Conservation (phyloP, 2,329 filamentous ascomycete species). For the Phoma herbarum region DNA sequence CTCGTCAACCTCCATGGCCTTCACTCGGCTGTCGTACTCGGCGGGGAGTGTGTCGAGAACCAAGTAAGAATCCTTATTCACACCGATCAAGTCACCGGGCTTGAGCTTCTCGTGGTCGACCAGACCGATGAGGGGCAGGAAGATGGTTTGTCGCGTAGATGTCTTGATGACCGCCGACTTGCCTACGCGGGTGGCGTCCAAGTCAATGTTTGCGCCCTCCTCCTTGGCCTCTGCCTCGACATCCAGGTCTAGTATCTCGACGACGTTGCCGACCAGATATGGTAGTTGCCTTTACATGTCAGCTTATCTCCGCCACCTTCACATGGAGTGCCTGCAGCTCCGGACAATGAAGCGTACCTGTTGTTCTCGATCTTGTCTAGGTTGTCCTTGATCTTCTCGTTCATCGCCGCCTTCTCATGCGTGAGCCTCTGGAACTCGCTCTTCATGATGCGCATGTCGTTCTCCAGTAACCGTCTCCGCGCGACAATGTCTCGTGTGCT, state of each 20-base stretch:
- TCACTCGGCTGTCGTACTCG: slow-evolving; percentile 98
- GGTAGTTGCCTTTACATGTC: slow-evolving; percentile 79
- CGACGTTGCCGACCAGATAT: slow-evolving; percentile 97
- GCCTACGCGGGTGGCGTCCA: slow-evolving; percentile 94
- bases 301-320: slow-evolving; percentile 10
- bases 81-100: slow-evolving; percentile 94
- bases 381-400: slow-evolving; percentile 99
- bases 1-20: slow-evolving; percentile 99
- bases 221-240: slow-evolving; percentile 95
- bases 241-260: slow-evolving; percentile 95
- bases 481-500: slow-evolving; percentile 95
- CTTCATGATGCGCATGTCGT: slow-evolving; percentile 98
- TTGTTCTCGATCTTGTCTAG: slow-evolving; percentile 99
- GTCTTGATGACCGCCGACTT: slow-evolving; percentile 99
- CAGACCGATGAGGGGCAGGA: slow-evolving; percentile 93
- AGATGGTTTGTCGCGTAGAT: slow-evolving; percentile 97
- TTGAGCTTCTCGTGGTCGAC: slow-evolving; percentile 96
- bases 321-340: slow-evolving; percentile 1
- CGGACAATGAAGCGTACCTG: slow-evolving; percentile 66
- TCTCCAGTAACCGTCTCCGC: slow-evolving; percentile 89
- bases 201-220: slow-evolving; percentile 97
- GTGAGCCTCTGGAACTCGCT: slow-evolving; percentile 93
- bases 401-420: slow-evolving; percentile 96
- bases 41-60: slow-evolving; percentile 95
- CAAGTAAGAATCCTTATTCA: slow-evolving; percentile 99